Evolutionary conservation across 805 yeast species (phyloP).

Genomic region (Osmozyma mogii): DNA sequence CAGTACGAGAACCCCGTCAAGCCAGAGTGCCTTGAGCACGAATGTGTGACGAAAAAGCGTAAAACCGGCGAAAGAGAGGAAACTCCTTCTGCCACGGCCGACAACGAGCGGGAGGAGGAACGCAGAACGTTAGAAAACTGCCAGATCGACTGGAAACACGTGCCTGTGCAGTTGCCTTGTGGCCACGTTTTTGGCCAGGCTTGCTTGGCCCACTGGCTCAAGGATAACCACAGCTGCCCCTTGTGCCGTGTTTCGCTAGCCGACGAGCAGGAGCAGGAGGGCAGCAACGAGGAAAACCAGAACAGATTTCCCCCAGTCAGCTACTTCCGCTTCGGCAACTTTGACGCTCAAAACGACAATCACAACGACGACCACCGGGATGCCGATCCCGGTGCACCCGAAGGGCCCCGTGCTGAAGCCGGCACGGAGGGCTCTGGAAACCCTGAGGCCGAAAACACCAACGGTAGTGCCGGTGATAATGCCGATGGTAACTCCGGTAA

Average conservation of each 20-base stretch:
- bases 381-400: not conserved
- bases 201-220: constrained; percentile 84
- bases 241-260: constrained; percentile 60
- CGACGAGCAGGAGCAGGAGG: constrained; percentile 3
- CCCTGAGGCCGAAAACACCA: too few relatives aligned
- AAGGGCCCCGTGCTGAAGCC: not conserved
- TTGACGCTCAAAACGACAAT: too few relatives aligned
- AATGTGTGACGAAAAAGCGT: constrained; percentile 8
- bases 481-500: not conserved
- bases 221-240: constrained; percentile 71
- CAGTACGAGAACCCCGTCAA: constrained; percentile 13
- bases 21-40: constrained; percentile 2
- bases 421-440: not conserved
- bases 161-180: constrained; percentile 74
- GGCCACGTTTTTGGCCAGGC: constrained; percentile 78
- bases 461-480: too few relatives aligned
- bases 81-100: constrained; percentile 1
- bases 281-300: not conserved
- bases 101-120: too few relatives aligned
- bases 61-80: constrained; percentile 9
- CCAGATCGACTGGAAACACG: constrained; percentile 33
- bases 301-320: constrained; percentile 12
- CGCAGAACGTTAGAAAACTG: constrained; percentile 2
- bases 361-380: not conserved
- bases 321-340: constrained; percentile 10